A percentile compares a stretch with the other conserved stretches of the same genome.
Evolutionary conservation across 2,329 filamentous ascomycete genomes (phyloP).

Genomic region (Juglanconis oblonga): DNA sequence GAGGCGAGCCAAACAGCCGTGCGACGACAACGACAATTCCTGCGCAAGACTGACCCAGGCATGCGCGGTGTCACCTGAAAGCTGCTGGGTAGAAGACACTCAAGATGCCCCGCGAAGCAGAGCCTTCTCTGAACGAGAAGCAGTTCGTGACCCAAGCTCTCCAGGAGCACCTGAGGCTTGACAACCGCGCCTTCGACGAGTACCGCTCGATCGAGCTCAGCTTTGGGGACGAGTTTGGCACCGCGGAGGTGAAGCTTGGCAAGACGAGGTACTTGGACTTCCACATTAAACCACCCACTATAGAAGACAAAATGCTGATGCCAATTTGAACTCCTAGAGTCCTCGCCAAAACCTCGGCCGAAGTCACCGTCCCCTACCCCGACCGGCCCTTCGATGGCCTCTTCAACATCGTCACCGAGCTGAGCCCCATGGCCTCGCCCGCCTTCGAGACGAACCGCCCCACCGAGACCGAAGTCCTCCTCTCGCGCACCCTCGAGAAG

Average conservation of each 20-base stretch:
- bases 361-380: conserved; percentile 79
- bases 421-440: conserved; percentile 88
- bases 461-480: conserved; percentile 78
- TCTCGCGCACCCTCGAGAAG: conserved; percentile 89
- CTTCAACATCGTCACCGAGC: conserved; percentile 87
- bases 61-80: conserved; percentile 23
- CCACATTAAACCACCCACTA: not conserved
- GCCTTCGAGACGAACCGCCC: conserved; percentile 83
- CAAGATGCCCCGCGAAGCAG: conserved; percentile 84
- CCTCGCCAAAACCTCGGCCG: conserved; percentile 79
- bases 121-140: conserved; percentile 85
- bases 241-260: conserved; percentile 81
- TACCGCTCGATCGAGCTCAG: conserved; percentile 73
- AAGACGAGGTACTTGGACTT: conserved; percentile 70
- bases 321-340: conserved; percentile 55
- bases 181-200: conserved; percentile 77
- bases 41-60: not conserved
- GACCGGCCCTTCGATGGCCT: conserved; percentile 94
- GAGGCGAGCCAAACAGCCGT: not conserved
- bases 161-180: conserved; percentile 74
- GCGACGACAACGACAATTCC: not conserved
- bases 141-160: conserved; percentile 83
- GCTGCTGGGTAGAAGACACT: conserved; percentile 13
- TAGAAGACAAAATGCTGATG: not conserved
- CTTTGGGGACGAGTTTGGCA: conserved; percentile 89